phyloP scores from a whole-genome alignment of 148 eudicot genomes.

The Cornus florida region DNA sequence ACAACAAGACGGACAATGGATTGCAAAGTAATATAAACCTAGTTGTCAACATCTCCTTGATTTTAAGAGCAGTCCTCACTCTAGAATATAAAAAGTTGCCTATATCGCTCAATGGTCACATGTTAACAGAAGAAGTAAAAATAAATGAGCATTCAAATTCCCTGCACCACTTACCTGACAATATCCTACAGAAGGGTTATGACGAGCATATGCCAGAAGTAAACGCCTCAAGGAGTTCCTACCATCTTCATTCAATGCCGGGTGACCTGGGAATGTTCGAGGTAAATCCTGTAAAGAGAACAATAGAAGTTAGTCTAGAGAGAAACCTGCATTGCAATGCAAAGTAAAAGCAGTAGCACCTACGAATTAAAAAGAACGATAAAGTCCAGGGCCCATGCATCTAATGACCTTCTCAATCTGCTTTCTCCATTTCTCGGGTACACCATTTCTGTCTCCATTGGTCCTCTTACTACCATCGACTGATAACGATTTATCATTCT shows the following conservation, averaged over 20 bases:
- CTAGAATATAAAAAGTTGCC: neutral
- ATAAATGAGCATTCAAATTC: neutral
- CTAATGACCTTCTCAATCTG: slow-evolving; percentile 99
- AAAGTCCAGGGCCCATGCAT: slow-evolving; percentile 71
- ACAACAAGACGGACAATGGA: neutral
- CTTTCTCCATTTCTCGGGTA: slow-evolving; percentile 63
- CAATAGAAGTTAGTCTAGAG: slow-evolving; percentile 45
- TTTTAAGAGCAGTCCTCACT: neutral
- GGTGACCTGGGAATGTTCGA: slow-evolving; percentile 97
- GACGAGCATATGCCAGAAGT: slow-evolving; percentile 87
- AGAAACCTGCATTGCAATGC: slow-evolving; percentile 29
- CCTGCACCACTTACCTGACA: slow-evolving; percentile 67
- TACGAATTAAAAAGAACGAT: slow-evolving; percentile 60
- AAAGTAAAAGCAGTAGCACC: slow-evolving; percentile 63
- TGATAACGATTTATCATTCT: slow-evolving; percentile 22
- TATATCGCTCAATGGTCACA: neutral
- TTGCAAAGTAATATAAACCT: neutral
- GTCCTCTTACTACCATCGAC: slow-evolving; percentile 22
- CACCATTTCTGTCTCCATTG: slow-evolving; percentile 17
- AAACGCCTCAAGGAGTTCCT: slow-evolving; percentile 82
- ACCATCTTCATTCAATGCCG: slow-evolving; percentile 86
- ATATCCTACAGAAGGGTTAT: slow-evolving; percentile 93
- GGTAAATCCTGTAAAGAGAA: slow-evolving; percentile 77
- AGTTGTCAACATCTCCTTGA: neutral
- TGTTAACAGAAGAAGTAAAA: neutral